phyloP scores from a whole-genome alignment of 352 stramenopile genomes.

The Globisporangium acanthophoron region DNA sequence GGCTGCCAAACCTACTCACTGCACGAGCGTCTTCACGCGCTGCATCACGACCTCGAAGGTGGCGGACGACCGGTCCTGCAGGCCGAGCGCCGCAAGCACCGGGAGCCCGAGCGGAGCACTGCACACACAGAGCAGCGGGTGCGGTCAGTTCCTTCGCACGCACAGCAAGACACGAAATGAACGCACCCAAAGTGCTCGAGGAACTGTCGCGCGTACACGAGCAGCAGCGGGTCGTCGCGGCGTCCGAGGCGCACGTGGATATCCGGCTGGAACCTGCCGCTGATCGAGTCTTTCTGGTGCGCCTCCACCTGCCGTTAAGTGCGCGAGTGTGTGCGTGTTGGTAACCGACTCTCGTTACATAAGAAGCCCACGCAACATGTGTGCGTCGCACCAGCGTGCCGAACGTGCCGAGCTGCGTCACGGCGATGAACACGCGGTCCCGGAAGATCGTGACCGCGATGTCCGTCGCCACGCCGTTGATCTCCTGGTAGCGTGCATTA shows the following conservation, averaged over 20 bases:
- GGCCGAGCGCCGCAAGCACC: conserved; percentile 62
- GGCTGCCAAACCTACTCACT: not conserved
- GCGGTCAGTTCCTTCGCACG: not conserved
- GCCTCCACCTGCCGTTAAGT: conserved; percentile 45
- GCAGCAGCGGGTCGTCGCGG: conserved; percentile 73
- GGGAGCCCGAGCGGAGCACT: conserved; percentile 62
- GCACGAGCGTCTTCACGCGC: conserved; percentile 35
- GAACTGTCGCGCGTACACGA: conserved; percentile 81
- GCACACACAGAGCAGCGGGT: not conserved
- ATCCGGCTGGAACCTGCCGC: conserved; percentile 68
- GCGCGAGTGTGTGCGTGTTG: not conserved
- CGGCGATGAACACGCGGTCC: conserved; percentile 77
- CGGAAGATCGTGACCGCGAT: conserved; percentile 72
- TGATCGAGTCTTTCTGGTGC: conserved; percentile 70
- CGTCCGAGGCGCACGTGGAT: conserved; percentile 73
- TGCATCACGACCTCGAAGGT: conserved; percentile 79
- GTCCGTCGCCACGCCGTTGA: conserved; percentile 68
- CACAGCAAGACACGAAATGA: not conserved
- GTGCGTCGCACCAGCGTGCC: conserved; percentile 50
- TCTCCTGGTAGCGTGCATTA: conserved; percentile 31
- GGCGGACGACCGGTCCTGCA: conserved; percentile 69
- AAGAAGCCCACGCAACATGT: not conserved
- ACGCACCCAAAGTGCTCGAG: conserved; percentile 79
- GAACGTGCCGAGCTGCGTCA: conserved; percentile 79
- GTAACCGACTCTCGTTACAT: not conserved